Evolutionary conservation across 257 asterid species (phyloP), one percentile per base, ranked within the genome.

Genomic region (Lithospermum erythrorhizon): DNA sequence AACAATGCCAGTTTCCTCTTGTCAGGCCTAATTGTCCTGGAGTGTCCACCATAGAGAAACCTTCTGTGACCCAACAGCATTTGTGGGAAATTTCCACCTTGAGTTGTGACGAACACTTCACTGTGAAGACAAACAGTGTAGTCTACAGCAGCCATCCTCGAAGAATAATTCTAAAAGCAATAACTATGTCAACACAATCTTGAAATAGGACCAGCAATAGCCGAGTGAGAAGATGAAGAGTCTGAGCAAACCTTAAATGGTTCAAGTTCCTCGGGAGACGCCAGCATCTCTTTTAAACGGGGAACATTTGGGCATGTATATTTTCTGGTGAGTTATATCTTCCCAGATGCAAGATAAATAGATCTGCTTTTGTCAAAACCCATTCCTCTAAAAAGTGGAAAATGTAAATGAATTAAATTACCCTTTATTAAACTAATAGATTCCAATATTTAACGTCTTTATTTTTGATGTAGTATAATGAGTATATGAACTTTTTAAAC

Each of bases 241-340:
- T 53, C 57, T 27, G 32, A 27, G 32, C 65, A 64, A 58, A 89
- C 99, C 99, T 89, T 89, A 80, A 86, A 93, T 57, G 89, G 91
- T 75, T 85, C 82, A 57, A 93, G 82, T 79, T 93, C 97, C 59
- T 84, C 94, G 2, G 68, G 73, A 53, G 94, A 81, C 63, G 96
- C 91, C 63, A 93, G 83, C 89, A 79, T 84, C 73, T 87, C 95
- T 73, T 93, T 93, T 62, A 93, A 76, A 41, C 86, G 81, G 7
- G 99, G 99, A 93, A 93, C 99, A 93, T 93, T 74, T 86, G 35
- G 99, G 99, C 66, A n/a, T 90, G 86, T 97, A 93, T 93, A 70
- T 86, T 79, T 72, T 95, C 81, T 76, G 84, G 90, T 1, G 96
- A 81, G 73, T 93, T 93, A 93, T 75, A 93, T 93, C 72, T 56